These are phyloP conservation scores for Colletotrichum horii DNA, from an alignment of 2,329 filamentous ascomycete genomes.

Conservation along the genomic window DNA sequence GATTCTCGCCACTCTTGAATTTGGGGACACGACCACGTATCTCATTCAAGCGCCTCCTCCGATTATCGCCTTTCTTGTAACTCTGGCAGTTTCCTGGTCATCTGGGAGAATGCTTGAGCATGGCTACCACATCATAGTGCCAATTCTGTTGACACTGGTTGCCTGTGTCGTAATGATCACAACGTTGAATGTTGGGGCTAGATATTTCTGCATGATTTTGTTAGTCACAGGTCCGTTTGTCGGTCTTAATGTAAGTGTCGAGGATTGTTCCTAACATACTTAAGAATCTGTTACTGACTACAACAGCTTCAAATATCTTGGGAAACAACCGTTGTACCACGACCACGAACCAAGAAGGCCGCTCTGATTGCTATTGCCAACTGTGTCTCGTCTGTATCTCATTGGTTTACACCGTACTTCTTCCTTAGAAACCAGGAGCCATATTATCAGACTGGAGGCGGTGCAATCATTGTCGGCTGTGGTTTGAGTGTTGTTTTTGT, in stretches of 20 bases:
- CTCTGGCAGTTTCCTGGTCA: slow-evolving; percentile 40
- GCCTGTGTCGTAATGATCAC: slow-evolving; percentile 48
- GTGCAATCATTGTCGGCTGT: slow-evolving; percentile 30
- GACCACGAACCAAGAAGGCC: slow-evolving; percentile 43
- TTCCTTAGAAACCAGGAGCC: slow-evolving; percentile 33
- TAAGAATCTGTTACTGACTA: neutral
- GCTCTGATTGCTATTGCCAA: slow-evolving; percentile 48
- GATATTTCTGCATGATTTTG: slow-evolving; percentile 47
- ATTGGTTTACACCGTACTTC: slow-evolving; percentile 49
- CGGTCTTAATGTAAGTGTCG: slow-evolving; percentile 33
- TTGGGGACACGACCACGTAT: slow-evolving; percentile 35
- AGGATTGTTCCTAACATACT: neutral
- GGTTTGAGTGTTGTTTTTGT: slow-evolving; percentile 25
- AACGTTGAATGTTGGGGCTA: slow-evolving; percentile 42
- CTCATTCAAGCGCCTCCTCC: slow-evolving; percentile 47
- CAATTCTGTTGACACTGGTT: slow-evolving; percentile 38
- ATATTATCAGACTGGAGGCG: slow-evolving; percentile 33
- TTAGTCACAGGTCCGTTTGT: slow-evolving; percentile 41
- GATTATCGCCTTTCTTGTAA: slow-evolving; percentile 45
- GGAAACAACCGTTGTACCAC: slow-evolving; percentile 46
- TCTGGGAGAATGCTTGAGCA: slow-evolving; percentile 41
- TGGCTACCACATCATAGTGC: slow-evolving; percentile 44
- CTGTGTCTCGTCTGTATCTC: slow-evolving; percentile 40
- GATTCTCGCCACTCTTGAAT: slow-evolving; percentile 34
- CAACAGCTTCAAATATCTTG: slow-evolving; percentile 40